Conservation (phyloP, 208 protist species). For the Wallacemonas sp. region DNA sequence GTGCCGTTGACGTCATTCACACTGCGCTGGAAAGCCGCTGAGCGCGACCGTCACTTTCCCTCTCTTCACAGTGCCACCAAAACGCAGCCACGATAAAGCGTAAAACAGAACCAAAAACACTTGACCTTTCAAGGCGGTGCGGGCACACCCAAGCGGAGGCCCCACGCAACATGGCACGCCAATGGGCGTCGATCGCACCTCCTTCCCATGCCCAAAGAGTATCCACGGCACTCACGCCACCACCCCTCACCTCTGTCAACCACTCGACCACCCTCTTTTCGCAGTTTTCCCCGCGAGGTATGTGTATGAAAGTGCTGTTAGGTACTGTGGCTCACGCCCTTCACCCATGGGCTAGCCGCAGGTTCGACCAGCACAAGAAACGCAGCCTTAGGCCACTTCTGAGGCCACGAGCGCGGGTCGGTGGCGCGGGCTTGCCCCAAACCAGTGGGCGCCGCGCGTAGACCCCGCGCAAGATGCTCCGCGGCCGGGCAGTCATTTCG, state of each 20-base stretch:
- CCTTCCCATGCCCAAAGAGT: too few relatives aligned
- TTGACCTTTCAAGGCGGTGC: too few relatives aligned
- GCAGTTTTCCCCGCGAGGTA: neutral
- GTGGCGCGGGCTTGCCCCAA: neutral
- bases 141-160: too few relatives aligned
- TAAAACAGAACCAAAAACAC: neutral
- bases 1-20: neutral
- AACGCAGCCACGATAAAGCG: neutral
- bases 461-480: neutral
- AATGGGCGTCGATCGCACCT: too few relatives aligned
- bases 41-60: too few relatives aligned
- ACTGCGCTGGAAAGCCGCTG: neutral
- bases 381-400: too few relatives aligned
- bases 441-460: neutral
- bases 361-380: neutral
- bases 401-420: neutral
- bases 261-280: neutral
- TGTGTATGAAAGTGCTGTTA: slow-evolving; percentile 2
- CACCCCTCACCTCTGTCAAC: too few relatives aligned
- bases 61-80: too few relatives aligned
- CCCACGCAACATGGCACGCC: too few relatives aligned
- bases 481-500: neutral
- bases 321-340: neutral
- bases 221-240: too few relatives aligned
- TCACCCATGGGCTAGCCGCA: neutral